Base-by-base conservation (phyloP, 371 early-diverging fungal genomes). In the Homolaphlyctis polyrhiza region DNA sequence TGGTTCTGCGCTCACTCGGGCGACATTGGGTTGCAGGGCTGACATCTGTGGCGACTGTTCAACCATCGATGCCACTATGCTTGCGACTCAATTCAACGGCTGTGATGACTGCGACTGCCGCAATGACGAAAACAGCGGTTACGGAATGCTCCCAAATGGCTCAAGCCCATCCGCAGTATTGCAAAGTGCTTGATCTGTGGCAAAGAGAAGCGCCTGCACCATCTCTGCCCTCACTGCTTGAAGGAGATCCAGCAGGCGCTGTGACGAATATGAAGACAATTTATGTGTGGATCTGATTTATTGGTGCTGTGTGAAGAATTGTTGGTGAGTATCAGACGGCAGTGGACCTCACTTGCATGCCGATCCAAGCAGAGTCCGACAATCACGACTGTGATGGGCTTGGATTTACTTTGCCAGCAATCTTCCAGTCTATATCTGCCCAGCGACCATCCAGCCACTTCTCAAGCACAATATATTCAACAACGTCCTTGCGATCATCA, bases 381-480 rank as follows among this genome's bases (percentile, higher is more conserved):
- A n/a, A n/a, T n/a, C n/a, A n/a, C n/a, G n/a, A n/a, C 39, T 39
- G 39, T 11, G 39, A 39, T 39, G 39, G 39, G 39, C n/a, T n/a
- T n/a, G n/a, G n/a, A 39, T 8, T 3, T 8, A 52, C 60, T 49
- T 66, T 66, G 55, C 63, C 67, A 16, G 61, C 64, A 58, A 69
- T 66, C 33, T 50, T 55, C 70, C 73, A 69, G 43, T 4, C 39
- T 3, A 3, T 14, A 3, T 55, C 35, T 3, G 13, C 55, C 55
- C 55, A 55, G 1, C 36, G 30, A 39, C 51, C 62, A 5, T 62
- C 48, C 1, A 69, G 47, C 58, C 63, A 61, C 50, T 66, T 63
- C 39, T 69, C 65, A 35, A 67, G 2, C 36, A 72, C 70, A 28
- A 72, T 51, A 35, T 70, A 65, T 43, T 72, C 73, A 23, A 49